Evolutionary conservation across 345 rosid species (phyloP).

Genomic region (Diplotaxis tenuifolia): DNA sequence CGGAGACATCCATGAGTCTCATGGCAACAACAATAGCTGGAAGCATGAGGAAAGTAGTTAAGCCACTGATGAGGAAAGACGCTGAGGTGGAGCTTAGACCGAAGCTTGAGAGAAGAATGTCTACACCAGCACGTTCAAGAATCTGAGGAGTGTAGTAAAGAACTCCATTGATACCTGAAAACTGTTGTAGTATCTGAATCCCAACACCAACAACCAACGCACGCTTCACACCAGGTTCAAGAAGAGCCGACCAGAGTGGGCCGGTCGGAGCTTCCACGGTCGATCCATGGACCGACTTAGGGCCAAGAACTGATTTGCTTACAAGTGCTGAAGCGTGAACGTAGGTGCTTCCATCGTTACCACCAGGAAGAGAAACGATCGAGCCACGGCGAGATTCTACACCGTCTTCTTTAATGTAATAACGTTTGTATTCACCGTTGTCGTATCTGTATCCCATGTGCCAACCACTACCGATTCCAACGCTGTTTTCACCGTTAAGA

Average conservation of each 20-base stretch:
- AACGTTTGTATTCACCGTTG: constrained; percentile 75
- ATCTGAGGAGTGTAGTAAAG: constrained; percentile 98
- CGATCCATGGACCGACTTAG: constrained; percentile 66
- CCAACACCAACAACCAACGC: constrained; percentile 88
- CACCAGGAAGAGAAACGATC: constrained; percentile 67
- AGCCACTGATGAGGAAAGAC: constrained; percentile 87
- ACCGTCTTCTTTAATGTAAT: constrained; percentile 80
- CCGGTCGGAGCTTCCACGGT: constrained; percentile 60
- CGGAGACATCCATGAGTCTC: constrained; percentile 91
- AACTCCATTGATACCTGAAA: constrained; percentile 94
- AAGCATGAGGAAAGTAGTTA: constrained; percentile 87
- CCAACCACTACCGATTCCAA: constrained; percentile 99
- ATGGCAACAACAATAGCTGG: constrained; percentile 89
- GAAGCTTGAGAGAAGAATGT: constrained; percentile 69
- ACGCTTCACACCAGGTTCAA: constrained; percentile 84
- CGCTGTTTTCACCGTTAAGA: constrained; percentile 58
- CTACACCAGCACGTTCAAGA: constrained; percentile 88
- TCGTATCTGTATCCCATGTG: constrained; percentile 91
- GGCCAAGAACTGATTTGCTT: constrained; percentile 70
- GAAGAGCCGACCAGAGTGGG: constrained; percentile 78
- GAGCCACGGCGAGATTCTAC: constrained; percentile 78
- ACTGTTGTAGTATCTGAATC: constrained; percentile 95
- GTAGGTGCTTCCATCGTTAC: constrained; percentile 60
- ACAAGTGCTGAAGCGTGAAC: constrained; percentile 91
- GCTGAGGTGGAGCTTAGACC: constrained; percentile 79